These are phyloP conservation scores for Psilocybe tampanensis DNA, from an alignment of 768 basidiomycete species.

Conservation along the genomic window DNA sequence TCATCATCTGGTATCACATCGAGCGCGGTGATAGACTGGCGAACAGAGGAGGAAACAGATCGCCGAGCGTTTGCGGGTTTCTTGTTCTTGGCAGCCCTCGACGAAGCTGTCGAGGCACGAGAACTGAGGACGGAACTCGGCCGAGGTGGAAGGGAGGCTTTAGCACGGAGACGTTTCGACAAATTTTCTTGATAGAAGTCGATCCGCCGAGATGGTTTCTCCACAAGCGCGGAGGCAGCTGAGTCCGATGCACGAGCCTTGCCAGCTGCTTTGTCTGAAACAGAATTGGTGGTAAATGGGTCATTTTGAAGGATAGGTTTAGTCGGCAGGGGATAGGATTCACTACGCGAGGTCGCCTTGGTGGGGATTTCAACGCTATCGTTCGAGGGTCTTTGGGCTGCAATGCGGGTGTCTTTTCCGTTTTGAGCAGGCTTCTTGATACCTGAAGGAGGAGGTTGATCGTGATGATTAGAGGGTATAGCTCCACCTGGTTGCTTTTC, in stretches of 20 bases:
- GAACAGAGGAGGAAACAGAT: conserved; percentile 5
- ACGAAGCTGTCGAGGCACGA: conserved; percentile 3
- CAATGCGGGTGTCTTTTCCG: background rate
- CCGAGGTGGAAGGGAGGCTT: conserved; percentile 3
- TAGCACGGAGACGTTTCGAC: conserved; percentile 7
- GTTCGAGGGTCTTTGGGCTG: background rate
- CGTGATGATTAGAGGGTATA: background rate
- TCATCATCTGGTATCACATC: conserved; percentile 8
- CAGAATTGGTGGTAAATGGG: conserved; percentile 10
- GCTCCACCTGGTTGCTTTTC: background rate
- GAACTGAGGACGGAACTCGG: conserved; percentile 6
- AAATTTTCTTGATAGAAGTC: conserved; percentile 17
- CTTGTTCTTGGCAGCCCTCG: conserved; percentile 1
- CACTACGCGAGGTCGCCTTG: background rate
- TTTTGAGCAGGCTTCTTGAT: background rate
- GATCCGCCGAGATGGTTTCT: conserved; percentile 12
- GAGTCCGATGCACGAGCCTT: background rate
- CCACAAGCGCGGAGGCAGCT: too few species aligned
- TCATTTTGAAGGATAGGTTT: conserved; percentile 9
- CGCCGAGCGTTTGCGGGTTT: background rate
- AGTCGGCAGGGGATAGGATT: background rate
- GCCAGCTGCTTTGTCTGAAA: background rate
- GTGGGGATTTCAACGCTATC: background rate
- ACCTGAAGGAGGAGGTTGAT: background rate
- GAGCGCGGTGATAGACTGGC: conserved; percentile 3